Percentiles rank a stretch among this genome's conserved stretches.
phyloP scores from a whole-genome alignment of 1,284 basidiomycete genomes.

The Tilletia setariae region DNA sequence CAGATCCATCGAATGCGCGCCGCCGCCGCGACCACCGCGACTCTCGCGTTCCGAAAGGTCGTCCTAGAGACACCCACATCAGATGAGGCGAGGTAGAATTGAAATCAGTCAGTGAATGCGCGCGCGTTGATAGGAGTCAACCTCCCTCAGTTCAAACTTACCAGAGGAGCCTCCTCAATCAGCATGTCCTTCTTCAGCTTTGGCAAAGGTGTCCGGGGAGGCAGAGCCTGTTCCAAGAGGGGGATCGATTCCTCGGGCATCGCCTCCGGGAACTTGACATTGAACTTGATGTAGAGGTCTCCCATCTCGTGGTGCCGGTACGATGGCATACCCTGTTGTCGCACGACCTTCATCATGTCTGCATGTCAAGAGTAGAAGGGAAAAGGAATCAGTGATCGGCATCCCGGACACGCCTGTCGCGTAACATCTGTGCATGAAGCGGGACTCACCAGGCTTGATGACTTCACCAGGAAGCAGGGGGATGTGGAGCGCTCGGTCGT shows the following conservation, averaged over 20 bases:
- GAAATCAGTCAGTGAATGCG: background rate
- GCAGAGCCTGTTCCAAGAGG: conserved; percentile 80
- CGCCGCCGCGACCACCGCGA: conserved; percentile 57
- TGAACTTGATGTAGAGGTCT: conserved; percentile 84
- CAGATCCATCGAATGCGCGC: conserved; percentile 65
- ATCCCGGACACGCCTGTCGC: background rate
- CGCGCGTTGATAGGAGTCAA: background rate
- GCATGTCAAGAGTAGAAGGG: conserved; percentile 59
- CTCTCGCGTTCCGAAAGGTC: conserved; percentile 76
- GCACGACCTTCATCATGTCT: conserved; percentile 77
- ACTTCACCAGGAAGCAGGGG: conserved; percentile 80
- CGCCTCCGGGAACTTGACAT: conserved; percentile 82
- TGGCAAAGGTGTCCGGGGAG: conserved; percentile 70
- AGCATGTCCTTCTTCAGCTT: conserved; percentile 67
- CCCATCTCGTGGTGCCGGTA: conserved; percentile 95
- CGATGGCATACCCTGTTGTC: conserved; percentile 96
- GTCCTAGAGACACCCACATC: conserved; percentile 60
- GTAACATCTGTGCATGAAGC: background rate
- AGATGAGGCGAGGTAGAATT: background rate
- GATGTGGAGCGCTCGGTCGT: conserved; percentile 82
- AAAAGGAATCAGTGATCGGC: conserved; percentile 21
- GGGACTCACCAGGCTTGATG: conserved; percentile 76
- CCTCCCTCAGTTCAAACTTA: too few species aligned
- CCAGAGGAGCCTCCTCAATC: conserved; percentile 66
- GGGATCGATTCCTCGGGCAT: conserved; percentile 70